Evolutionary conservation across 495 filamentous ascomycete species (phyloP).

Genomic region (Aspergillus steynii): DNA sequence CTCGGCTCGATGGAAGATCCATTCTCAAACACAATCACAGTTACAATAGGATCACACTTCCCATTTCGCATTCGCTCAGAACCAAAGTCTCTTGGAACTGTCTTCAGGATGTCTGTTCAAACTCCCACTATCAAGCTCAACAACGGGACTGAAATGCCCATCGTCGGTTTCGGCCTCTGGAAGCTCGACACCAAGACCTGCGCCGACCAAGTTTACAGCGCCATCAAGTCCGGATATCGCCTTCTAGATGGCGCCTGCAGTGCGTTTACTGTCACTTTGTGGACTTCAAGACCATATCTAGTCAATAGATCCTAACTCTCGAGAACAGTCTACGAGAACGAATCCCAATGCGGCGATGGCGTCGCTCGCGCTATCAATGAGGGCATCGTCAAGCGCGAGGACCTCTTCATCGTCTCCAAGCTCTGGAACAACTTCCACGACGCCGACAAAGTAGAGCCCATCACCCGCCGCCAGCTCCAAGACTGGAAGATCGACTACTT

Average conservation of each 20-base stretch:
- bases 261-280: conserved; percentile 41
- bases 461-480: conserved; percentile 68
- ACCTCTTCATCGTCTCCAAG: conserved; percentile 91
- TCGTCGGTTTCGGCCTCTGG: conserved; percentile 82
- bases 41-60: too few relatives aligned
- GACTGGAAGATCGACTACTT: conserved; percentile 88
- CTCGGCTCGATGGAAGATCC: too few relatives aligned
- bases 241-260: conserved; percentile 86
- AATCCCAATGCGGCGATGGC: conserved; percentile 79
- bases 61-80: too few relatives aligned
- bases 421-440: conserved; percentile 92
- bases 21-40: too few relatives aligned
- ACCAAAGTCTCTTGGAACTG: too few relatives aligned
- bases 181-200: conserved; percentile 79
- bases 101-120: too few relatives aligned
- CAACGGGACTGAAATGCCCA: conserved; percentile 81
- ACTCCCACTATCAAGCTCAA: conserved; percentile 67
- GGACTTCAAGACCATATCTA: conserved; percentile 10
- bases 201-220: conserved; percentile 81
- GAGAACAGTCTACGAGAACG: conserved; percentile 82
- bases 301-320: conserved; percentile 3
- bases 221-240: conserved; percentile 86
- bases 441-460: conserved; percentile 68
- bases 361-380: conserved; percentile 86
- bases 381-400: conserved; percentile 79